Evolutionary conservation across 192 early-diverging fungal genomes (phyloP).

Genomic region (Gryganskiella cystojenkinii): DNA sequence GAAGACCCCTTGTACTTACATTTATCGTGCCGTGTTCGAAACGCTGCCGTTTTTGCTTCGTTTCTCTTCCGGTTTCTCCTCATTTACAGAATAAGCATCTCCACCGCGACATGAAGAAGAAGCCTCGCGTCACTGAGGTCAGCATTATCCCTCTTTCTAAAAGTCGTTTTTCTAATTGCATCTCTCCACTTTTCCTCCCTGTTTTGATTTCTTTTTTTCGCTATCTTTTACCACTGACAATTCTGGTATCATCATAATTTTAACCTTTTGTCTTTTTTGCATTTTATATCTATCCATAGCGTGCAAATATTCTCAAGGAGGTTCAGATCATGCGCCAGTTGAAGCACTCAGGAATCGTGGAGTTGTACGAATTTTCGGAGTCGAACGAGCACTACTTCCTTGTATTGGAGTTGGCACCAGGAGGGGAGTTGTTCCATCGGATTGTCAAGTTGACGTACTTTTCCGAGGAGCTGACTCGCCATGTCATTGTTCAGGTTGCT

Average conservation of each 20-base stretch:
- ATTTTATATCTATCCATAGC: constrained; percentile 61
- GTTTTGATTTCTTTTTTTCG: constrained; percentile 3
- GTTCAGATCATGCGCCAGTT: constrained; percentile 86
- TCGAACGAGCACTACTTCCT: constrained; percentile 81
- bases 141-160: constrained; percentile 15
- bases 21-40: constrained; percentile 4
- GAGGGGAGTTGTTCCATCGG: constrained; percentile 92
- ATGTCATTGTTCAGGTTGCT: constrained; percentile 90
- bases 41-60: constrained; percentile 10
- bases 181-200: neutral
- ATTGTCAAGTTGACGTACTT: constrained; percentile 86
- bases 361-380: constrained; percentile 81
- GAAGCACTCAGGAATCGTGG: constrained; percentile 80
- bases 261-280: neutral
- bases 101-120: constrained; percentile 60
- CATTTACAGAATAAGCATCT: constrained; percentile 56
- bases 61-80: constrained; percentile 4
- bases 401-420: constrained; percentile 84
- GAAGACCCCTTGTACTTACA: constrained; percentile 29
- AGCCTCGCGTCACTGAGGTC: constrained; percentile 60
- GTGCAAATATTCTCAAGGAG: constrained; percentile 88
- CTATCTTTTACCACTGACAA: neutral
- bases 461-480: constrained; percentile 79
- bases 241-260: neutral
- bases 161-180: neutral